Conservation (phyloP, 2,329 filamentous ascomycete species). For the Apiospora hydei region DNA sequence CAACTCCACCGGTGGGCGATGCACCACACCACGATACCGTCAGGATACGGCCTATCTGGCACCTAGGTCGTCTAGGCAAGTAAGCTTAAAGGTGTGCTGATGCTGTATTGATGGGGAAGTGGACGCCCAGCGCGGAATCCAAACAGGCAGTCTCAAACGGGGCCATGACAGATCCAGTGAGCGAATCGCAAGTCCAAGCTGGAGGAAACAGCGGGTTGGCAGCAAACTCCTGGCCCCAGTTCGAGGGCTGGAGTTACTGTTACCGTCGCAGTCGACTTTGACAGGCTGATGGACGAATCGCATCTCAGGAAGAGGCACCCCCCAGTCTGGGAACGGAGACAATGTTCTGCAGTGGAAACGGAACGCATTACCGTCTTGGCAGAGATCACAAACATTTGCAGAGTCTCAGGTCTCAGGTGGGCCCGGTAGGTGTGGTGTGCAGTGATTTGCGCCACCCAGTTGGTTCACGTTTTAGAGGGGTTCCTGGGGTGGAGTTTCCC, state of each 20-base stretch:
- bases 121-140: not conserved
- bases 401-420: conserved; percentile 16
- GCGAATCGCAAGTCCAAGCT: conserved; percentile 4
- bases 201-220: conserved; percentile 3
- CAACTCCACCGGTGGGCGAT: not conserved
- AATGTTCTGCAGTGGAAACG: conserved; percentile 19
- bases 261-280: not conserved
- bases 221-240: not conserved
- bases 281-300: conserved; percentile 22
- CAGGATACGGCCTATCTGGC: not conserved
- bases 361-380: conserved; percentile 23
- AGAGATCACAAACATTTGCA: conserved; percentile 15
- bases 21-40: not conserved
- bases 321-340: not conserved
- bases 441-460: not conserved
- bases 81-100: not conserved
- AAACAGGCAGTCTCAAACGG: conserved; percentile 16
- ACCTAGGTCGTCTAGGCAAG: not conserved
- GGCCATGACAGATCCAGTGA: not conserved
- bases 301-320: conserved; percentile 13
- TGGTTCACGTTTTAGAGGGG: not conserved
- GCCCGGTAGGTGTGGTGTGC: not conserved
- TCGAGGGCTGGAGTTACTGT: not conserved
- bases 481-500: not conserved
- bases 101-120: not conserved